Evolutionary conservation across 495 filamentous ascomycete genomes (phyloP), one percentile per base, ranked within the genome.

Genomic region (Penicillium desertorum): DNA sequence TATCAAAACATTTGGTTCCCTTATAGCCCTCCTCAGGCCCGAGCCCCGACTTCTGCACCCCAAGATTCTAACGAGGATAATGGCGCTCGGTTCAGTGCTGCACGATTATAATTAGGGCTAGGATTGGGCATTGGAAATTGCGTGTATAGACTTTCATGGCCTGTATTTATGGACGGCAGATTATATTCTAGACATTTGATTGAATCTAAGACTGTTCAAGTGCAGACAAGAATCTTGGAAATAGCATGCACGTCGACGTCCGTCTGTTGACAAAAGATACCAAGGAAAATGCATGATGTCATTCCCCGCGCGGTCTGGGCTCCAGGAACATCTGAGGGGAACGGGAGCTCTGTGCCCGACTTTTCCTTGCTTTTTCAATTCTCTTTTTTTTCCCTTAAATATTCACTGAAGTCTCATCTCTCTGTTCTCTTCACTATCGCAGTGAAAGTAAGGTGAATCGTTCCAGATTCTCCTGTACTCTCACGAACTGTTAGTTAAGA

Each of bases 1-100:
- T 71, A 76, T 72, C 69, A 56, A 44, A 59, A 42, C 49, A 19
- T 51, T 46, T 62, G 56, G 41, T 63, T 45, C 50, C 58, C 55
- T 63, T 46, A 48, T 54, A 69, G 66, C 54, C 64, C 66, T 17
- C 66, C 64, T 48, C 45, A 64, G 36, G 34, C 57, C 25, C 61
- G 59, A 53, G 17, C 54, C 52, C 53, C 62, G 37, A 61, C 36
- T 61, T 57, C 62, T 52, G 37, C 57, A 55, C 45, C 46, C 46
- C 51, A 50, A 50, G 32, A 41, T 56, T 59, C 57, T 51, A 43
- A 60, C 23, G 59, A 63, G 37, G 57, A 59, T 61, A 57, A 65
- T 55, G 58, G 56, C 45, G 58, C 57, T 62, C 66, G 52, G 56
- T 53, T 57, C 53, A 50, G 45, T 25, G 23, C 50, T 57, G 64